Conservation (phyloP, 2,329 filamentous ascomycete genomes). For the Microcyclospora tardicrescens region DNA sequence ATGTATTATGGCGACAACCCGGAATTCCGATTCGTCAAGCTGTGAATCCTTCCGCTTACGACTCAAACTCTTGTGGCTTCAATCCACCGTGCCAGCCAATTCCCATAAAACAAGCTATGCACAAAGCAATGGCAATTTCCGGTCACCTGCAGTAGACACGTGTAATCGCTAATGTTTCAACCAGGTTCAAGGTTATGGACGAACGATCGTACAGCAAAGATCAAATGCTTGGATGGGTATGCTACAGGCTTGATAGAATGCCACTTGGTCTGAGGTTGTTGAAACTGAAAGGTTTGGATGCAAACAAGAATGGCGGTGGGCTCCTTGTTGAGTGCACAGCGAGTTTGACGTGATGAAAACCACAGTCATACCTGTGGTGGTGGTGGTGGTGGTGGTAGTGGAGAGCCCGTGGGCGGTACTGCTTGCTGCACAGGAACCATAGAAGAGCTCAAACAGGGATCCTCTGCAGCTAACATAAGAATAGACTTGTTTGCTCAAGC, state of each 20-base stretch:
- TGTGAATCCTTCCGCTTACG: too few relatives aligned
- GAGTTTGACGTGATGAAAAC: neutral
- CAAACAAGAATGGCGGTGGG: conserved; percentile 51
- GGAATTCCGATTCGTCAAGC: too few relatives aligned
- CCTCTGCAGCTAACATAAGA: neutral
- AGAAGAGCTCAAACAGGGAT: too few relatives aligned
- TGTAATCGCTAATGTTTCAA: neutral
- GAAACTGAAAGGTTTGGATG: conserved; percentile 54
- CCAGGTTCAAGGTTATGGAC: conserved; percentile 72
- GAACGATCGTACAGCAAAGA: conserved; percentile 64
- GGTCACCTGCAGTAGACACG: neutral
- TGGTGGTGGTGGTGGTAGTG: too few relatives aligned
- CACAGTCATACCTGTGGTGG: neutral
- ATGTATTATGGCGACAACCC: too few relatives aligned
- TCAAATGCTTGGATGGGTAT: conserved; percentile 74
- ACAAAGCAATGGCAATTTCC: too few relatives aligned
- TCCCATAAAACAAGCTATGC: too few relatives aligned
- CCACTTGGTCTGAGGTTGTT: conserved; percentile 65
- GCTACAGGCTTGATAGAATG: conserved; percentile 70
- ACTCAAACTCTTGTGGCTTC: too few relatives aligned
- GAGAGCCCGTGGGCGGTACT: too few relatives aligned
- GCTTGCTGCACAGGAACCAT: too few relatives aligned
- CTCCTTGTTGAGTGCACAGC: conserved; percentile 44
- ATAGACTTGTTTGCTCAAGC: neutral
- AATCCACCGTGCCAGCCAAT: too few relatives aligned